A percentile compares a stretch with the other conserved stretches of the same genome.
phyloP scores from a whole-genome alignment of 1,284 basidiomycete species.

The Tylopilus sp. region DNA sequence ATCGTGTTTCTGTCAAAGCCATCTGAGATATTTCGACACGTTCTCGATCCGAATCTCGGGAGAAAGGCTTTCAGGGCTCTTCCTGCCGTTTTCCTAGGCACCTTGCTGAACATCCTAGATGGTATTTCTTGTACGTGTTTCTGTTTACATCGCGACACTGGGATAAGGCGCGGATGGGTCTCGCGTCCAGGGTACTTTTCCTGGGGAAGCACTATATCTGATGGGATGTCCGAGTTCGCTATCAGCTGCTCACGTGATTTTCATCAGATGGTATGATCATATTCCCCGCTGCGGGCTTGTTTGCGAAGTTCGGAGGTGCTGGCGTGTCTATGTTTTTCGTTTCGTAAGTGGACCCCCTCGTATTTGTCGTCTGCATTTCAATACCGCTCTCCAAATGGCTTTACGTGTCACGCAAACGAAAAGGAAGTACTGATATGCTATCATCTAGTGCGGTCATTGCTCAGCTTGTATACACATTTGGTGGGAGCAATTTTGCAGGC shows the following conservation, averaged over 20 bases:
- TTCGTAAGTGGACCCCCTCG: slow-evolving; percentile 46
- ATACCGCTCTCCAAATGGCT: not conserved
- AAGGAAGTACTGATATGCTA: not conserved
- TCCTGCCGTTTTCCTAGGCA: slow-evolving; percentile 85
- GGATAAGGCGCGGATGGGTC: not conserved
- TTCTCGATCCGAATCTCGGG: slow-evolving; percentile 21
- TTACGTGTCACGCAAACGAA: not conserved
- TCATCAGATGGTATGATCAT: slow-evolving; percentile 80
- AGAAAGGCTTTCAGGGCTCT: slow-evolving; percentile 48
- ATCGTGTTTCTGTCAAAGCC: slow-evolving; percentile 9
- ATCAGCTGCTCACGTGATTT: slow-evolving; percentile 11
- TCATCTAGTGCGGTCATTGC: slow-evolving; percentile 51
- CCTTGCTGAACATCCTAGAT: slow-evolving; percentile 89
- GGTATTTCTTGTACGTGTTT: slow-evolving; percentile 78
- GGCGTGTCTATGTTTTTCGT: slow-evolving; percentile 97
- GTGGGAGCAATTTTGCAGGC: slow-evolving; percentile 85
- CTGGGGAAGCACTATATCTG: not conserved
- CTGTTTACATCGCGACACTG: slow-evolving; percentile 2
- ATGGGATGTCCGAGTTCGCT: not conserved
- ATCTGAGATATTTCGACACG: slow-evolving; percentile 6
- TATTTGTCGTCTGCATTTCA: slow-evolving; percentile 2
- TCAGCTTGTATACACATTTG: slow-evolving; percentile 83
- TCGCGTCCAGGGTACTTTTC: slow-evolving; percentile 4
- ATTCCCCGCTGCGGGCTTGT: slow-evolving; percentile 83
- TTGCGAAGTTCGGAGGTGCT: slow-evolving; percentile 78